Evolutionary conservation across 108 stramenopile species (phyloP), one percentile per base, ranked within the genome.

Genomic region (Nitzschia putrida): DNA sequence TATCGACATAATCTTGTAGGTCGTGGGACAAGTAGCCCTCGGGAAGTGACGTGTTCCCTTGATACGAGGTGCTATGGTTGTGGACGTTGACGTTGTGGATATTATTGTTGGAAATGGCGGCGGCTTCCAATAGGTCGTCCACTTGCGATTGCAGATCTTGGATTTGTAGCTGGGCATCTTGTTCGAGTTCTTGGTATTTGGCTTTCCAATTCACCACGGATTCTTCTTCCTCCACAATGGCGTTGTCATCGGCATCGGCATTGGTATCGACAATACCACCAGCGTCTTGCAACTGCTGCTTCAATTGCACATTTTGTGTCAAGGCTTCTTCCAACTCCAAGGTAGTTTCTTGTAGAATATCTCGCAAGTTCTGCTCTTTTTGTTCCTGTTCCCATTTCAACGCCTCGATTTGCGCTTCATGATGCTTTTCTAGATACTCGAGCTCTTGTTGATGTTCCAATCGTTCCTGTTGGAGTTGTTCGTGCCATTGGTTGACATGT

Each of bases 381-480:
- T 25, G 22, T 13, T 56, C 13, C 1, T 56, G 18, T 13, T 26
- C 20, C 20, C 49, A 20, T 21, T 56, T 56, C 20, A 56, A 21
- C 1, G 26, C 16, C 38, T 34, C 58, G 6, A 59, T 7, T 40
- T 59, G 34, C 58, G 16, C 34, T 39, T 25, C 58, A 59, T 59
- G 58, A 22, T 56, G 13, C 3, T 14, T 16, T 7, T 56, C 23
- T 26, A 56, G 25, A 14, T 13, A 23, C 25, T 20, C 13, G 2
- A 22, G 1, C 22, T 56, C 55, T 21, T 56, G 22, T 20, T 16
- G 1, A 56, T 26, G 55, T 8, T 56, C 55, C 18, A 40, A 9
- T 37, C 38, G 38, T 59, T 40, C 34, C 38, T 59, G 58, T 59
- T 40, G 47, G 47, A 49, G 58, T 40, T 59, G 58, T 59, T 59